Percentiles rank a stretch among this genome's conserved stretches.
phyloP scores from a whole-genome alignment of 495 filamentous ascomycete species.

The Evansstolkia leycettana region DNA sequence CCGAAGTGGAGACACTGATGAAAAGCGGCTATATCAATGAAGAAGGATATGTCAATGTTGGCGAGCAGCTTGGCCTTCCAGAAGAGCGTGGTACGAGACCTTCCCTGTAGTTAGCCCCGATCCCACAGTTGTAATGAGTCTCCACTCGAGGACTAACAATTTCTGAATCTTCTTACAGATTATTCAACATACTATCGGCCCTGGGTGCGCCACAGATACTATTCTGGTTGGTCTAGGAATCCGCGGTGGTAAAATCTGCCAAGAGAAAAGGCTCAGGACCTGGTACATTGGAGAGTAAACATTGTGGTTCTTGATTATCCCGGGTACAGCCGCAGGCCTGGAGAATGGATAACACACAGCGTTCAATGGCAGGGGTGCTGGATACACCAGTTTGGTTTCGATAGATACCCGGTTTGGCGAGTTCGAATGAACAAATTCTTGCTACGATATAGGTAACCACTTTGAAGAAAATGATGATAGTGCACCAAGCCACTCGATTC shows the following conservation, averaged over 20 bases:
- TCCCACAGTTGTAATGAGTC: not conserved
- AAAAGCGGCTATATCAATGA: constrained; percentile 21
- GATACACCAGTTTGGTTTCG: too few species aligned
- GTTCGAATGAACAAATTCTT: too few species aligned
- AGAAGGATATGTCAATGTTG: constrained; percentile 61
- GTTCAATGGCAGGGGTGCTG: too few species aligned
- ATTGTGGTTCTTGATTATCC: not conserved
- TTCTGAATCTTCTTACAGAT: constrained; percentile 9
- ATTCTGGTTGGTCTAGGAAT: constrained; percentile 9
- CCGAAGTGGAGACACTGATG: constrained; percentile 31
- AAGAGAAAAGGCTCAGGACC: too few species aligned
- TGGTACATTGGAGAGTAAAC: too few species aligned
- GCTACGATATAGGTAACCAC: too few species aligned
- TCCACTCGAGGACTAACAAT: constrained; percentile 1
- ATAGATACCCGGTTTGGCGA: not conserved
- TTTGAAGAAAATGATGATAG: too few species aligned
- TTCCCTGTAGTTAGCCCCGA: constrained; percentile 13
- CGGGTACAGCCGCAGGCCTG: too few species aligned
- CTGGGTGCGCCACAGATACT: constrained; percentile 21
- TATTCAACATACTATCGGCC: constrained; percentile 31
- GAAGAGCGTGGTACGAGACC: constrained; percentile 34
- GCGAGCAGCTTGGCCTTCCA: constrained; percentile 47
- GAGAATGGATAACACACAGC: not conserved
- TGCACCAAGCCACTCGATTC: too few species aligned
- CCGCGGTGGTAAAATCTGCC: too few species aligned